Evolutionary conservation across 2,329 filamentous ascomycete species (phyloP), one percentile per base, ranked within the genome.

Genomic region (Ramularia collo-cygni): DNA sequence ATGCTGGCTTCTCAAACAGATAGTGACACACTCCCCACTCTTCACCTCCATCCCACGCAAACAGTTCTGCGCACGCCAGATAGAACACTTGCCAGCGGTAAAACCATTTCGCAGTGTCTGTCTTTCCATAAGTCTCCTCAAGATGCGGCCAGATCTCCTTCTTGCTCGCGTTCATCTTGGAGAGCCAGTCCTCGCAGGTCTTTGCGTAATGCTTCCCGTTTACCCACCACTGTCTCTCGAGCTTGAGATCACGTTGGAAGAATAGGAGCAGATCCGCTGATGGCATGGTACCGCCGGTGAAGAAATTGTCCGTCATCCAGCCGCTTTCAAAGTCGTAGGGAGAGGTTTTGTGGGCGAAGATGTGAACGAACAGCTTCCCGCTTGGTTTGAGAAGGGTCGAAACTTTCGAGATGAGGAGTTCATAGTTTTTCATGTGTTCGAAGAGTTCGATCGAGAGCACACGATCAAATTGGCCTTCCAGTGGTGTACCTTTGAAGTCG

Each of bases 361-460:
- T 75, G 51, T 85, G 81, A 41, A 83, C 75, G 53, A 85, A 83
- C 10, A 83, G 65, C 62, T 83, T 82, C 4, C 81, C 81, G 1
- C 69, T 68, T 0, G 77, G 73, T 49, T 75, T 79, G 38, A 85
- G 64, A 2, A 78, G 70, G 19, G 70, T 66, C 3, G 69, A 56
- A 12, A 84, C 64, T 59, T 85, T 85, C 30, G 71, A 70, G 64
- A 85, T 74, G 16, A 85, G 70, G 9, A 77, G 64, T 46, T 80
- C 73, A 60, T 85, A 84, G 60, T 85, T 85, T 59, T 85, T 85
- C 80, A 85, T 84, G 60, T 85, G 81, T 58, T 85, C 81, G 54
- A 85, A 84, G 9, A 85, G 68, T 70, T 83, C 81, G 46, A 85
- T 80, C 6, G 76, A 79, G 12, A 85, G 66, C 1, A 84, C 76